Base-by-base conservation (phyloP, 2,329 filamentous ascomycete species). In the Microsporum canis region DNA sequence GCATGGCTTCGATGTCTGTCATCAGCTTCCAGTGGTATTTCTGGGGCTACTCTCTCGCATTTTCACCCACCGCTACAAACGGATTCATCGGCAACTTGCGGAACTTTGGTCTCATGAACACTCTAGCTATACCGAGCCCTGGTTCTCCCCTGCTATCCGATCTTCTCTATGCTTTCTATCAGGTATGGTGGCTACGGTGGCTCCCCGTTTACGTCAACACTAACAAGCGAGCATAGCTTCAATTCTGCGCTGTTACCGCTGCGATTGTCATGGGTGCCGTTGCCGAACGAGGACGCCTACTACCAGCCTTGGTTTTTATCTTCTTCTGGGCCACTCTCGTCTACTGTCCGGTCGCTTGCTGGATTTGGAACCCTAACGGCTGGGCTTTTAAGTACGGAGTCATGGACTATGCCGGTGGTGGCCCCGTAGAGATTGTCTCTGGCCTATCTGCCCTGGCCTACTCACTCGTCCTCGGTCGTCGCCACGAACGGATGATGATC, bases 21-120 rank as follows among this genome's bases (percentile, higher is more conserved):
- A 82, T 96, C 73, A 88, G 89, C 61, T 96, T 99, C 79, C 94
- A 99, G 78, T 99, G 94, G 94, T 97, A 96, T 72, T 96, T 99
- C 75, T 97, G 94, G 92, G 94, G 94, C 41, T 99, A 96, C 76
- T 96, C 92, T 12, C 81, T 99, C 64, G 91, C 92, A 59, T 96
- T 97, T 77, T 94, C 88, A 70, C 80, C 83, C 49, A 85, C 84
- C 12, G 88, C 87, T 3, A 90, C 84, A 67, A 96, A 89, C 77
- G 88, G 89, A 59, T 97, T 88, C 78, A 97, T 99, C 71, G 94
- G 94, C 60, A 85, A 97, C 73, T 78, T 99, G 61, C 82, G 86
- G 68, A 88, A 95, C 75, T 96, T 97, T 69, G 94, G 91, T 64
- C 81, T 99, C 68, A 87, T 84, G 80, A 89, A 91, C 71, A 89